Base-by-base conservation (phyloP, 306 rosid species). In the Rosa rugosa region DNA sequence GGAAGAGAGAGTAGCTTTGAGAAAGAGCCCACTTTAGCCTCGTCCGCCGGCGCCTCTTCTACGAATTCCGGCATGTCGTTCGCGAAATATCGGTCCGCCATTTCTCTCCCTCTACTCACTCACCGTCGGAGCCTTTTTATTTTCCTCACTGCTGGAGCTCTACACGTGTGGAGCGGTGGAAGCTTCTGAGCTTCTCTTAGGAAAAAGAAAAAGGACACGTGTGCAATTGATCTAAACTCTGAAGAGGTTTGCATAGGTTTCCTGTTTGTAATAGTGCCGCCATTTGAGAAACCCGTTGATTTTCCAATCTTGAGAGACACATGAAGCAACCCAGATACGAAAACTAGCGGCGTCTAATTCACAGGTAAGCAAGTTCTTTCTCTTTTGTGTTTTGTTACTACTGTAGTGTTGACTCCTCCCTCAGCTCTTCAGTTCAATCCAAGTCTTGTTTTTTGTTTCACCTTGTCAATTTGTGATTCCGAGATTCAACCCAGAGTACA, bases 1-100 rank as follows among this genome's bases (percentile, higher is more conserved):
- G 98, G 91, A 76, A 89, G 87, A 59, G 85, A 85, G 36, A 92
- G 91, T 13, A 94, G 89, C 17, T 56, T 56, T 23, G 84, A 41
- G 76, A 90, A 88, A 0, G 93, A 77, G 50, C 84, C 82, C 40
- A 25, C 40, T 13, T 75, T 23, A 27, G 80, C 54, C 71, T 81
- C 83, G n/a, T 82, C 85, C 17, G 12, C 60, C 45, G 82, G 60
- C 23, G 63, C 51, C 82, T 91, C 97, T n/a, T 80, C 83, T 11
- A 80, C 69, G 59, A 84, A 89, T 25, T 68, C 80, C 40, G 90
- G 94, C 94, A 92, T 81, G 36, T 81, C 89, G 73, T 90, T 94
- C 10, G 80, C 90, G 72, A 90, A 94, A 88, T 83, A 94, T 20
- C 92, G 90, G 71, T 94, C 96, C 7, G 87, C 83, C 98, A 94